Base-by-base conservation (phyloP, 2,329 filamentous ascomycete species). In the Xylariaceae sp. region DNA sequence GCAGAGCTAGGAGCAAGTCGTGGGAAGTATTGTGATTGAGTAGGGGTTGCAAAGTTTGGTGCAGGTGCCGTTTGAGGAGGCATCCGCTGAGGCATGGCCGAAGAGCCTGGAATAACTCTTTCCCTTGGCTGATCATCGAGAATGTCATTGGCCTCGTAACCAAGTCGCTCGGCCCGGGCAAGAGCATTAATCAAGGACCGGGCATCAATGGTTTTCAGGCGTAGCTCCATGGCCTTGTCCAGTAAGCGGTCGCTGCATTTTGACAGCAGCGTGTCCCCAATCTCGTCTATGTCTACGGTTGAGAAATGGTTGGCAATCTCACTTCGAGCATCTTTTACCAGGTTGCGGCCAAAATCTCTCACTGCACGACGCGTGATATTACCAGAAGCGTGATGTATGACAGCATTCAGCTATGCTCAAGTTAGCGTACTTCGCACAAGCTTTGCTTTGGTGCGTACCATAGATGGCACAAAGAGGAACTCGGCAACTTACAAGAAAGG, bases 161-260 rank as follows among this genome's bases (percentile, higher is more conserved):
- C 81, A 0, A 84, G 72, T 2, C 81, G 77, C 58, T 82, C 78
- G 1, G 80, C 79, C 34, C 75, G 71, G 2, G 80, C 80, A 17
- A 84, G 71, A 13, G 79, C 77, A 51, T 83, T 82, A 48, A 84
- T 76, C 3, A 84, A 72, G 13, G 75, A 72, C 22, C 78, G 74
- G 1, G 79, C 79, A 10, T 75, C 73, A 47, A 84, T 83, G 1
- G 77, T 80, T 42, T 72, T 71, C 3, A 84, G 69, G 0, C 81
- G 76, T 48, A 66, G 70, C 16, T 76, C 75, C n/a, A 84, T 61
- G 3, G 74, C 78, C 48, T 70, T 73, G 60, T 83, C 80, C 1
- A 83, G 70, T 48, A 84, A 81, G 1, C 57, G 51, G 31, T 76
- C 66, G 56, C 78, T 79, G 13, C 72, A 75, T 47, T 74, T 78